Base-by-base conservation (phyloP, 2,329 filamentous ascomycete genomes). In the Huntiella moniliformis region DNA sequence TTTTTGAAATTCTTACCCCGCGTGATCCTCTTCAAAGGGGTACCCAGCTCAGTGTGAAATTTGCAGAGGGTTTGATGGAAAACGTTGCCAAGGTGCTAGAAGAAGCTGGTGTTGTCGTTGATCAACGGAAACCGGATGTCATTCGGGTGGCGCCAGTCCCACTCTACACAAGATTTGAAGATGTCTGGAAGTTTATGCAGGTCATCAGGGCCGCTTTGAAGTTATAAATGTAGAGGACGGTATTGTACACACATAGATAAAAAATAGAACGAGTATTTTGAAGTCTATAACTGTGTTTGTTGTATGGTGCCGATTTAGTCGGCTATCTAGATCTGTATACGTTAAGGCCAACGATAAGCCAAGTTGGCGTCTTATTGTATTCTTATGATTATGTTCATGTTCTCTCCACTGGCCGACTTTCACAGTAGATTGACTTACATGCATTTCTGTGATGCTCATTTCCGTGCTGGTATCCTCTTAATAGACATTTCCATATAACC, bases 61-160 rank as follows among this genome's bases (percentile, higher is more conserved):
- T 93, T 13, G 63, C 70, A 13, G 67, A 73, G 1, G 83, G 80
- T 0, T 56, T 91, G 44, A 61, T 93, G 46, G 82, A 88, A n/a
- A 57, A 57, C 5, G 74, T 92, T 2, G 68, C 75, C 49, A 63
- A 66, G 38, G 68, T 67, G 22, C 59, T 94, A 22, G 74, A 82
- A 53, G 68, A 73, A 10, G 70, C 73, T 1, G 82, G 79, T 1
- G 76, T 91, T 2, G 71, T 92, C 1, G 76, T 82, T 34, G 86
- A 94, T 57, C 82, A 91, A 67, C 68, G 86, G 49, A 83, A 82
- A 59, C 86, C 87, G 1, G 78, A 87, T 57, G 86, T 94, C 12
- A 78, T 94, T 43, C 68, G 86, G 1, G 76, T 92, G 1, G 84
- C 86, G 2, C 86, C 87, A 1, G 79, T 82, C 37, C 85, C 86